phyloP scores from a whole-genome alignment of 192 early-diverging fungal species.

The Haplosporangium gracile region DNA sequence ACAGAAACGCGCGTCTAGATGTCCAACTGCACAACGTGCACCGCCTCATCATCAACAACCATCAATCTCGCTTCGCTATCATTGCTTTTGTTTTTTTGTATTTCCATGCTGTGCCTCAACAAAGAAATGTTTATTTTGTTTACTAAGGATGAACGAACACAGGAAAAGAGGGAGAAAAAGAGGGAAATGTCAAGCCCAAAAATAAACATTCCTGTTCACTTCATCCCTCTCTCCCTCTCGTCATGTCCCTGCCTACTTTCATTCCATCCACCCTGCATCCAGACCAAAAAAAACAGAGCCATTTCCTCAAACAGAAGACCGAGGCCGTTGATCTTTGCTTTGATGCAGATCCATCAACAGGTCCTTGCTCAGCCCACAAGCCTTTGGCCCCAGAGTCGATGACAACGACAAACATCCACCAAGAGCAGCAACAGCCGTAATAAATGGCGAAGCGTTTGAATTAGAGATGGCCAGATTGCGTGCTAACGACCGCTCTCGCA shows the following conservation, averaged over 20 bases:
- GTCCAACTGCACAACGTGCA: neutral
- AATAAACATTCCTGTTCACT: neutral
- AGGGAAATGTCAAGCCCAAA: neutral
- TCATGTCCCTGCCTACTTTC: neutral
- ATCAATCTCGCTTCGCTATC: neutral
- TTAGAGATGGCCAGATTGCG: neutral
- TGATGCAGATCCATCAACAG: conserved; percentile 5
- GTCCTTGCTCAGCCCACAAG: conserved; percentile 4
- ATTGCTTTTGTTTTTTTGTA: no score
- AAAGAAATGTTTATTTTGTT: neutral
- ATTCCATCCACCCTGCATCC: neutral
- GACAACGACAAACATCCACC: neutral
- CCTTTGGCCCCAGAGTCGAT: neutral
- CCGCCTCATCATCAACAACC: neutral
- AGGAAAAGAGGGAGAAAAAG: neutral
- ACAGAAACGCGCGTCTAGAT: neutral
- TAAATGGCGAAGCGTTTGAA: neutral
- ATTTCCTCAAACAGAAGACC: neutral
- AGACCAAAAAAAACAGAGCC: neutral
- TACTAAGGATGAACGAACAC: neutral
- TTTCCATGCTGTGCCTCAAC: neutral
- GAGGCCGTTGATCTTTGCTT: neutral
- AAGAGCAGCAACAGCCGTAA: neutral
- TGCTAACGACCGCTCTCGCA: neutral
- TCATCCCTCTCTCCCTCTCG: neutral